These are phyloP conservation scores for Clathrospora elynae DNA, from an alignment of 2,329 filamentous ascomycete genomes.

Conservation along the genomic window DNA sequence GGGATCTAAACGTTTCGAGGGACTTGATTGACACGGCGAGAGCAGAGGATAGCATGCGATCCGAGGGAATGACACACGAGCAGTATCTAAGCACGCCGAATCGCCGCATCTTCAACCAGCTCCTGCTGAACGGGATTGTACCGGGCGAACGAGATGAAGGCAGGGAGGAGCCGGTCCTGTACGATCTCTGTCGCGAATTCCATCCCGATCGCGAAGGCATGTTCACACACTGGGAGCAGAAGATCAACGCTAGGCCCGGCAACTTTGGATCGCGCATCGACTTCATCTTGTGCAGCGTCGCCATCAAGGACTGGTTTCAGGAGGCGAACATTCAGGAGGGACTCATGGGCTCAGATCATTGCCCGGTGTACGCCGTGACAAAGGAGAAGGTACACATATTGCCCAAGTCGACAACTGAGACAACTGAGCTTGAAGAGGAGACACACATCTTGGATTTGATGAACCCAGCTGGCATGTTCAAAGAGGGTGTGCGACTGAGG, in stretches of 20 bases:
- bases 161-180: constrained; percentile 72
- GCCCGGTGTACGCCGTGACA: constrained; percentile 82
- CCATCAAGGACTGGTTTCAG: constrained; percentile 79
- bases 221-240: constrained; percentile 98
- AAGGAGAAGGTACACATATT: constrained; percentile 63
- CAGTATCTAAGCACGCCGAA: constrained; percentile 75
- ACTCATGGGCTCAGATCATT: constrained; percentile 93
- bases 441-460: constrained; percentile 71
- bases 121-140: constrained; percentile 75
- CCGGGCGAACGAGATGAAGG: constrained; percentile 69
- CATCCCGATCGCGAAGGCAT: constrained; percentile 82
- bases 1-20: constrained; percentile 82
- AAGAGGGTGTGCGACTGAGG: constrained; percentile 66
- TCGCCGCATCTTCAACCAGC: constrained; percentile 80
- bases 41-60: constrained; percentile 71
- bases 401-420: constrained; percentile 4
- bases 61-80: constrained; percentile 68
- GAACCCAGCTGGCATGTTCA: constrained; percentile 76
- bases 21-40: constrained; percentile 77
- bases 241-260: constrained; percentile 90
- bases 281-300: constrained; percentile 82
- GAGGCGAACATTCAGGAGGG: constrained; percentile 90
- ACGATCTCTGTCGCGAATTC: constrained; percentile 82
- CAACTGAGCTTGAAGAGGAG: constrained; percentile 50
- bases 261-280: constrained; percentile 95